These are phyloP conservation scores for Zalaria sp. DNA, from an alignment of 2,329 filamentous ascomycete genomes.

Conservation along the genomic window DNA sequence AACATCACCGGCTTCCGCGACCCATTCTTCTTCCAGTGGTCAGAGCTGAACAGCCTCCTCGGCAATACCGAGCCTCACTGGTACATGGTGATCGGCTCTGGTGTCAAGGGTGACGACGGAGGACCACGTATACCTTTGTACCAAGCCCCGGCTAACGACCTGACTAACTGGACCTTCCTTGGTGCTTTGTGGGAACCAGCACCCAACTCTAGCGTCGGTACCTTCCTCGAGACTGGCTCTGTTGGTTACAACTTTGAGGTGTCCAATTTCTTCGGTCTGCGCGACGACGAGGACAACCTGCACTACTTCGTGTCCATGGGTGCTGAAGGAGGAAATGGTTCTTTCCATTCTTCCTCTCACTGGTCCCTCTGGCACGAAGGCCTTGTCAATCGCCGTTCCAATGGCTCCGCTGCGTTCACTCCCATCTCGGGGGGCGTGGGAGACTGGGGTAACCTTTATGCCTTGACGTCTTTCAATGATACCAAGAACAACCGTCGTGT, in stretches of 20 bases:
- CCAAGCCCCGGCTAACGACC: conserved; percentile 27
- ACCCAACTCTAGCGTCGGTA: conserved; percentile 26
- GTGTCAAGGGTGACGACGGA: conserved; percentile 26
- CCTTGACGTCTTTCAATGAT: conserved; percentile 32
- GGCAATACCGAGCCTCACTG: conserved; percentile 28
- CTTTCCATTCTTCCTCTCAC: conserved; percentile 23
- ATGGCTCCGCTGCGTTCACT: conserved; percentile 30
- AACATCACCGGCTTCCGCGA: conserved; percentile 29
- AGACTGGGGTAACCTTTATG: conserved; percentile 31
- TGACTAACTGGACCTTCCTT: conserved; percentile 33
- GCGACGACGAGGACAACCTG: conserved; percentile 26
- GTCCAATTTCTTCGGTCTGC: conserved; percentile 31
- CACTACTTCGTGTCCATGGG: conserved; percentile 32
- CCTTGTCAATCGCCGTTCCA: conserved; percentile 23
- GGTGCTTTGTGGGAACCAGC: conserved; percentile 32
- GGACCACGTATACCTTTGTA: conserved; percentile 33
- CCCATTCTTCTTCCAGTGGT: conserved; percentile 19
- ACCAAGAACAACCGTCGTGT: conserved; percentile 34
- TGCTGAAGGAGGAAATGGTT: conserved; percentile 29
- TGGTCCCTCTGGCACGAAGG: conserved; percentile 35
- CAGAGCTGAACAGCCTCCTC: conserved; percentile 25
- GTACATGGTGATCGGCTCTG: conserved; percentile 31
- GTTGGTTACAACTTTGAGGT: conserved; percentile 36
- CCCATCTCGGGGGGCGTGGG: conserved; percentile 29
- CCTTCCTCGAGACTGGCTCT: conserved; percentile 27